These are phyloP conservation scores for Phytopythium montanum DNA, from an alignment of 352 stramenopile genomes.

Conservation along the genomic window DNA sequence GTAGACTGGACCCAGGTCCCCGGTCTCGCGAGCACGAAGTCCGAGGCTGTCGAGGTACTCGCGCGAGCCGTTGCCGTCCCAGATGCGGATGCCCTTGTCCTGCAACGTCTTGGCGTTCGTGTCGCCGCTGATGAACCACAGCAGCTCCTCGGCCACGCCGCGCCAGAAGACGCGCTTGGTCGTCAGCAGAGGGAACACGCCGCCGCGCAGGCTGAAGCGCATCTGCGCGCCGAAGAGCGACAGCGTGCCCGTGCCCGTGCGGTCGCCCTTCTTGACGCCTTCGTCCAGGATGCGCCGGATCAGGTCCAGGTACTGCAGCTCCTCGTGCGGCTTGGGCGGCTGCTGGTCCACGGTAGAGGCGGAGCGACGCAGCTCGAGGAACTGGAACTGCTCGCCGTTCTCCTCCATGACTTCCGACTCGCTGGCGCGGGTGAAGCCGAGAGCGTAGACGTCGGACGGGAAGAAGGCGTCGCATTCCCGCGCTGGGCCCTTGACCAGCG, in stretches of 20 bases:
- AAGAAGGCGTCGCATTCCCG: constrained; percentile 94
- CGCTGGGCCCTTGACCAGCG: constrained; percentile 71
- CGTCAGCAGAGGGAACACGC: constrained; percentile 96
- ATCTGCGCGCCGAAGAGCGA: constrained; percentile 99
- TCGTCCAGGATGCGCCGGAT: constrained; percentile 96
- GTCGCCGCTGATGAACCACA: constrained; percentile 99
- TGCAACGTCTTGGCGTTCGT: constrained; percentile 96
- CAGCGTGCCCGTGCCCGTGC: constrained; percentile 97
- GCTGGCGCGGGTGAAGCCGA: constrained; percentile 39
- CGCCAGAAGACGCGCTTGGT: constrained; percentile 99
- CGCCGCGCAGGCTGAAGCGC: constrained; percentile 93
- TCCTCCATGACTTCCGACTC: constrained; percentile 68
- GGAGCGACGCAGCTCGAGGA: constrained; percentile 44
- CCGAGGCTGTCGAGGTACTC: constrained; percentile 94
- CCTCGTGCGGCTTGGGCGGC: constrained; percentile 35
- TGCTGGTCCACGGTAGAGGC: constrained; percentile 7
- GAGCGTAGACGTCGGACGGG: constrained; percentile 62
- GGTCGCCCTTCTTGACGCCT: constrained; percentile 92
- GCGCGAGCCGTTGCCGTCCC: constrained; percentile 98
- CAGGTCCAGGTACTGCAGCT: constrained; percentile 88
- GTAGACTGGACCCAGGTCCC: constrained; percentile 97
- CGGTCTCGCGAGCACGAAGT: constrained; percentile 92
- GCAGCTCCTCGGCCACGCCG: constrained; percentile 97
- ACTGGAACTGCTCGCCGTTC: constrained; percentile 77
- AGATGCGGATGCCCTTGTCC: constrained; percentile 99